Evolutionary conservation across 2,329 filamentous ascomycete species (phyloP).

Genomic region (Phaeosphaeriaceae sp.): DNA sequence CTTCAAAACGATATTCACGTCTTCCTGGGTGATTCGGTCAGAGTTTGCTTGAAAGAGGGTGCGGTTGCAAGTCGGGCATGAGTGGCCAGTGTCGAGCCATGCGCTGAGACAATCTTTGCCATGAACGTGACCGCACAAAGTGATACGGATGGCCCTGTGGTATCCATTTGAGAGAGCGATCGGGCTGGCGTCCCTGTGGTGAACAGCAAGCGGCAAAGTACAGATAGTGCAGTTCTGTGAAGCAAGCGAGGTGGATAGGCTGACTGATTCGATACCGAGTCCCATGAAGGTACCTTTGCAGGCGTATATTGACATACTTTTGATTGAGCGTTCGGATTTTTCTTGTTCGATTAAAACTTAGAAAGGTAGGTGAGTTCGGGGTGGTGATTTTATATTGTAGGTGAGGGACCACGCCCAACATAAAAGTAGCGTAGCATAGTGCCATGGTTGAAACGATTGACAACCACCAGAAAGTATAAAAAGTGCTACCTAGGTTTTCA

Average conservation of each 20-base stretch:
- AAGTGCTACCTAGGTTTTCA: too few relatives aligned
- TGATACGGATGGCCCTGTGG: slow-evolving; percentile 24
- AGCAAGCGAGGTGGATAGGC: slow-evolving; percentile 10
- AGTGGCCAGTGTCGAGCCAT: slow-evolving; percentile 25
- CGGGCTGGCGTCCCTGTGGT: not conserved
- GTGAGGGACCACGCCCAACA: too few relatives aligned
- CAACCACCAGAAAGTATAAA: too few relatives aligned
- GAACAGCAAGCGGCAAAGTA: slow-evolving; percentile 14
- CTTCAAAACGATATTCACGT: slow-evolving; percentile 4
- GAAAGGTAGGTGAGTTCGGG: too few relatives aligned
- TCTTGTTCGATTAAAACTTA: too few relatives aligned
- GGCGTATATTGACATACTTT: slow-evolving; percentile 21
- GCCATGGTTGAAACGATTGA: too few relatives aligned
- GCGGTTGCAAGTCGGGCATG: slow-evolving; percentile 27
- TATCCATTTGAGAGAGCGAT: not conserved
- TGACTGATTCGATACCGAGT: slow-evolving; percentile 15
- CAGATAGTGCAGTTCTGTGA: slow-evolving; percentile 28
- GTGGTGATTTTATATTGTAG: too few relatives aligned
- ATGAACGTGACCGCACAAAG: slow-evolving; percentile 23
- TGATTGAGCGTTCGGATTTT: not conserved
- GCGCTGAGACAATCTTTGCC: slow-evolving; percentile 23
- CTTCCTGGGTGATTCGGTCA: slow-evolving; percentile 14
- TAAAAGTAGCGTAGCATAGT: too few relatives aligned
- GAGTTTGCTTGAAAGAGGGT: slow-evolving; percentile 16
- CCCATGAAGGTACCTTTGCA: slow-evolving; percentile 17